These are phyloP conservation scores for Leccinum longicurvipes DNA, from an alignment of 768 basidiomycete genomes.

Conservation along the genomic window DNA sequence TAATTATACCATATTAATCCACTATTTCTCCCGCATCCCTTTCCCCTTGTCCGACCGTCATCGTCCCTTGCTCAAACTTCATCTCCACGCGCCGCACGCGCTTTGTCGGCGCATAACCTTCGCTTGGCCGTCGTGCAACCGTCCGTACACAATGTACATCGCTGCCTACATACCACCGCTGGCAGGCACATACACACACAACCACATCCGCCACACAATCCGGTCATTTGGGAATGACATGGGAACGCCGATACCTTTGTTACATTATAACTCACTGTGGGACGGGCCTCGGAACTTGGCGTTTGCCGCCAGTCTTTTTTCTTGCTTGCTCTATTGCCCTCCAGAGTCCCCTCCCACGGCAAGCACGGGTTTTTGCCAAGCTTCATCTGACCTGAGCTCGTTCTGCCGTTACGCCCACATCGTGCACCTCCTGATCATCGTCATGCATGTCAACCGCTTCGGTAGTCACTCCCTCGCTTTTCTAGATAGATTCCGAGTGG, in stretches of 20 bases:
- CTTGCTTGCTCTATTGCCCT: neutral
- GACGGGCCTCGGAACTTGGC: conserved; percentile 8
- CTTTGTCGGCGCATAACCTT: conserved; percentile 4
- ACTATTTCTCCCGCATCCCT: conserved; percentile 7
- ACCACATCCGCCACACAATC: neutral
- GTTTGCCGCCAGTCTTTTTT: neutral
- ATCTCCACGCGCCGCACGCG: neutral
- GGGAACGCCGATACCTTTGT: conserved; percentile 3
- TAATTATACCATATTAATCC: conserved; percentile 38
- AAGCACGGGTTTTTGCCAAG: conserved; percentile 6
- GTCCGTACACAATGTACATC: neutral
- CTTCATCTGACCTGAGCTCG: neutral
- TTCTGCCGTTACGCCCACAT: neutral
- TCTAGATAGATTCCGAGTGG: neutral
- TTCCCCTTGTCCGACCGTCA: conserved; percentile 2
- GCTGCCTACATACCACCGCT: neutral
- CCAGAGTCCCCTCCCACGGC: conserved; percentile 11
- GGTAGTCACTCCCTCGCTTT: conserved; percentile 1
- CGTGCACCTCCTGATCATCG: conserved; percentile 5
- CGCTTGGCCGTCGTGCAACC: neutral
- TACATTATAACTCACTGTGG: conserved; percentile 1
- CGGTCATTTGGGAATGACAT: neutral
- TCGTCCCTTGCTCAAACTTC: neutral
- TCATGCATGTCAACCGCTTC: neutral
- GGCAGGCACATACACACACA: neutral